Conservation (phyloP, 805 yeast genomes). For the Saccharomyces paradoxus region DNA sequence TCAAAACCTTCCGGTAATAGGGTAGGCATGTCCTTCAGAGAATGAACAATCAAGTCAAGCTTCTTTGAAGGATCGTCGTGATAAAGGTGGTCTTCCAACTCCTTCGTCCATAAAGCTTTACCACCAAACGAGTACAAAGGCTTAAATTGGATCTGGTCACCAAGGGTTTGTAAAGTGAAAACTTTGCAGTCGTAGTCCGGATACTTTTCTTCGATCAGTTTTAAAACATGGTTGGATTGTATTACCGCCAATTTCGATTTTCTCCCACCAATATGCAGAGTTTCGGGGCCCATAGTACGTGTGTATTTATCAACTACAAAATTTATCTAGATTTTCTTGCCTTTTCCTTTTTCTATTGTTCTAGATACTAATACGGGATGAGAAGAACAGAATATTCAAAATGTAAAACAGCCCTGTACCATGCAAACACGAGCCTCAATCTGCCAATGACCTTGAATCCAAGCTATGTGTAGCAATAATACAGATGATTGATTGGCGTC, state of each 20-base stretch:
- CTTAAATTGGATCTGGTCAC: slow-evolving; percentile 77
- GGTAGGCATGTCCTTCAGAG: slow-evolving; percentile 91
- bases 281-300: slow-evolving; percentile 3
- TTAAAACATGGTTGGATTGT: slow-evolving; percentile 72
- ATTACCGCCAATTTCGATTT: slow-evolving; percentile 79
- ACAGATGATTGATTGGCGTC: background rate
- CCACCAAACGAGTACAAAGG: slow-evolving; percentile 95
- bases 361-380: background rate
- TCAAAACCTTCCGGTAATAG: slow-evolving; percentile 81
- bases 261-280: slow-evolving; percentile 70
- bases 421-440: background rate
- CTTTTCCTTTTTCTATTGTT: background rate
- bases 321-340: background rate
- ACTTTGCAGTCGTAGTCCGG: slow-evolving; percentile 69
- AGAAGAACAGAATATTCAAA: background rate
- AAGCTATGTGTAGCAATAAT: background rate
- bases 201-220: slow-evolving; percentile 46
- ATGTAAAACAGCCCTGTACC: background rate
- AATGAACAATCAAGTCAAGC: slow-evolving; percentile 86
- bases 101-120: slow-evolving; percentile 93
- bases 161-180: slow-evolving; percentile 74
- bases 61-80: slow-evolving; percentile 54
- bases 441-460: background rate
- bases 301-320: background rate
- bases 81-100: slow-evolving; percentile 71